Evolutionary conservation across 1,284 basidiomycete genomes (phyloP).

Genomic region (Cryptococcus floricola): DNA sequence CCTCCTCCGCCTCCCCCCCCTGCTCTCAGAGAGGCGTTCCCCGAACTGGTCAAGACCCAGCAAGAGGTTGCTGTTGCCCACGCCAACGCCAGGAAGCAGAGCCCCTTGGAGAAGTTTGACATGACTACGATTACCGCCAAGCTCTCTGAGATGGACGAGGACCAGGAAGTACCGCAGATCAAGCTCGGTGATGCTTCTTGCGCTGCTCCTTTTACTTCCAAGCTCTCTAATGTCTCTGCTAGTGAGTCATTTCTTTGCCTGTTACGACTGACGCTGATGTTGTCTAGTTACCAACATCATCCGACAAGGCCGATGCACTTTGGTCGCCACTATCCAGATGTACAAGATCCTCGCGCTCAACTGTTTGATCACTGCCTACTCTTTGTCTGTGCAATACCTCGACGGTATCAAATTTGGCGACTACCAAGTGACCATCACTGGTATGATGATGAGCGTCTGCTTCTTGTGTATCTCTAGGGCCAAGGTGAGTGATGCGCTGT

Average conservation of each 20-base stretch:
- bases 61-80: conserved; percentile 65
- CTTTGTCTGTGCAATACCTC: conserved; percentile 88
- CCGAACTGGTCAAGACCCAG: conserved; percentile 85
- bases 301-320: conserved; percentile 90
- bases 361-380: conserved; percentile 93
- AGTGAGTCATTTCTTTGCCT: conserved; percentile 58
- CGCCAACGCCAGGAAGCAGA: conserved; percentile 65
- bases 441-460: conserved; percentile 94
- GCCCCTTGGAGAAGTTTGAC: conserved; percentile 94
- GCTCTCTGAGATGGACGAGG: conserved; percentile 85
- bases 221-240: conserved; percentile 85
- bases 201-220: conserved; percentile 94
- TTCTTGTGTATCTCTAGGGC: conserved; percentile 94
- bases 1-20: conserved; percentile 84
- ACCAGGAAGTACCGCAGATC: conserved; percentile 85
- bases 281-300: conserved; percentile 83
- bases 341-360: conserved; percentile 97
- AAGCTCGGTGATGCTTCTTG: conserved; percentile 95
- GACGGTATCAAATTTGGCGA: conserved; percentile 98
- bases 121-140: conserved; percentile 80
- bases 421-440: conserved; percentile 87
- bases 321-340: conserved; percentile 97
- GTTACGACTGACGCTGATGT: neutral
- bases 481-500: conserved; percentile 59
- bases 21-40: conserved; percentile 75